Percentiles rank a stretch among this genome's conserved stretches.
phyloP scores from a whole-genome alignment of 352 stramenopile genomes.

The Globisporangium irregulare region DNA sequence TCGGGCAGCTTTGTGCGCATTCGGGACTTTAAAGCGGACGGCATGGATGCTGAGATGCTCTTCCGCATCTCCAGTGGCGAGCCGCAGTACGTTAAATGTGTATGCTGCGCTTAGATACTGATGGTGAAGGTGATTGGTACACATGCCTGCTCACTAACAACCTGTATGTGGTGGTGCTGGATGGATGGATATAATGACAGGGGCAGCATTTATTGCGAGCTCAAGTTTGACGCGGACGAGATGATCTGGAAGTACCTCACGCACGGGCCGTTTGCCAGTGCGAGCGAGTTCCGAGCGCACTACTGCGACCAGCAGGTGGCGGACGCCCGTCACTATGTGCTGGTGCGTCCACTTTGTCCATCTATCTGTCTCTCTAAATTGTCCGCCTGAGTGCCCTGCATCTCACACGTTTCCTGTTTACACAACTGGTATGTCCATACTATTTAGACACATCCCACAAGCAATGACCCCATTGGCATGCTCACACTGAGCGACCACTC shows the following conservation, averaged over 20 bases:
- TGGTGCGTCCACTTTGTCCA: constrained; percentile 24
- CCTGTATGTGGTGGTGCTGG: background rate
- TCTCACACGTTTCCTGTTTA: background rate
- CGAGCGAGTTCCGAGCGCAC: constrained; percentile 28
- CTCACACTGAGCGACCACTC: constrained; percentile 71
- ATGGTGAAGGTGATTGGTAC: background rate
- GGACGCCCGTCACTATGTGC: constrained; percentile 56
- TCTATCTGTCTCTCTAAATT: constrained; percentile 3
- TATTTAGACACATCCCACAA: constrained; percentile 42
- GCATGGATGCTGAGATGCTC: constrained; percentile 29
- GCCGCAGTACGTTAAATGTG: constrained; percentile 21
- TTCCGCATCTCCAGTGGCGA: constrained; percentile 52
- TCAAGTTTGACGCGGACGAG: constrained; percentile 68
- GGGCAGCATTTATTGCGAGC: constrained; percentile 56
- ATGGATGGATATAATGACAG: constrained; percentile 16
- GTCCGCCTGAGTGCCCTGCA: background rate
- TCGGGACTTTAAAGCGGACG: constrained; percentile 32
- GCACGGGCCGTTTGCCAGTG: constrained; percentile 51
- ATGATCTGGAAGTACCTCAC: constrained; percentile 77
- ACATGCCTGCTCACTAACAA: background rate
- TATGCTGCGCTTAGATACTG: background rate
- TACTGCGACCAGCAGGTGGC: constrained; percentile 34
- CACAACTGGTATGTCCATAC: background rate
- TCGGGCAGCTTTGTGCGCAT: constrained; percentile 40
- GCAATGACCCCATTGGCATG: constrained; percentile 67